A percentile compares a stretch with the other conserved stretches of the same genome.
Conservation (phyloP, 306 rosid species). For the Betula pendula region DNA sequence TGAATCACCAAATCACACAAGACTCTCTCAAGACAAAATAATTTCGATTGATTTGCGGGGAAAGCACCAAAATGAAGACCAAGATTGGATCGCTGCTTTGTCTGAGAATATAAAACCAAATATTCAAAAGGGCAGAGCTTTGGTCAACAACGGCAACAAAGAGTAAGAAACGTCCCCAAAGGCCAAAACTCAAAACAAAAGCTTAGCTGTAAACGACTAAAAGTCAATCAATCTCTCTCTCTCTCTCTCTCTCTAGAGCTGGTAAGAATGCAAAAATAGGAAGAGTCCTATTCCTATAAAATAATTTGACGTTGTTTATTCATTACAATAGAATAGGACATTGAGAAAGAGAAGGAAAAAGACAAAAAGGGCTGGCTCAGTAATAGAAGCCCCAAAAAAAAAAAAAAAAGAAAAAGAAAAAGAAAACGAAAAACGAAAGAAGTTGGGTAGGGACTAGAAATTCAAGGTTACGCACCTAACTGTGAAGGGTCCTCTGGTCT, state of each 20-base stretch:
- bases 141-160: conserved; percentile 45
- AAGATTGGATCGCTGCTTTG: neutral
- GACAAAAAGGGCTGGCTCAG: neutral
- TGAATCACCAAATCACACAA: neutral
- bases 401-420: no score
- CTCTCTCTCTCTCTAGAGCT: neutral
- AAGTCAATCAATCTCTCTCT: conserved; percentile 21
- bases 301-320: no score
- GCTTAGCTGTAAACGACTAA: conserved; percentile 30
- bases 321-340: no score
- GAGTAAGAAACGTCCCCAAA: neutral
- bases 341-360: neutral
- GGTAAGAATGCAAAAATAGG: neutral
- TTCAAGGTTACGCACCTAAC: conserved; percentile 25
- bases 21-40: neutral
- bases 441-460: neutral
- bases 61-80: conserved; percentile 6
- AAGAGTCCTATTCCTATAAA: neutral
- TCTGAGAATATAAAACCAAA: neutral
- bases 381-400: no score
- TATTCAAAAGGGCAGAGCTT: conserved; percentile 13
- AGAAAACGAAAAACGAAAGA: no score
- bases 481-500: neutral
- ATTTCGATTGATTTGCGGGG: conserved; percentile 1
- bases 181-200: conserved; percentile 5